Evolutionary conservation across 164 flowering plant species (phyloP), one percentile per base, ranked within the genome.

Genomic region (Taxillus chinensis): DNA sequence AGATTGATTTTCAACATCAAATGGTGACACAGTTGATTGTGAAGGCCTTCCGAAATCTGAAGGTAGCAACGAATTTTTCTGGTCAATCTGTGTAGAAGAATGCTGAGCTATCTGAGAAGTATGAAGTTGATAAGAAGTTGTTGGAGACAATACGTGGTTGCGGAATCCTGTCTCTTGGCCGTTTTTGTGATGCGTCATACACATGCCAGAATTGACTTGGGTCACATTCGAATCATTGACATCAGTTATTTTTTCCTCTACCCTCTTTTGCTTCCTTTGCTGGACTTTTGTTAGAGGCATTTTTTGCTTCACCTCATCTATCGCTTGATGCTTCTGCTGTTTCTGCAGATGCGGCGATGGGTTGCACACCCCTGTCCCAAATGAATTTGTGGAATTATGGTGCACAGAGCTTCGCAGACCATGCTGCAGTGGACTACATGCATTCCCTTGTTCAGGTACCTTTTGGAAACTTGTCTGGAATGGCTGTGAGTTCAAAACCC

Each of bases 21-120:
- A 55, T 37, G 40, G 58, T 8, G 58, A 55, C 3, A 6, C 8
- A 37, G 40, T 41, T 2, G 58, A 55, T 37, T 55, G 58, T 12
- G 11, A 55, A 38, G 41, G 41, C 5, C 14, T 38, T 40, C 57
- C 11, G 11, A 39, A 11, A 37, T 55, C 39, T 55, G 41, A 37
- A 55, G 58, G 41, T 55, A 41, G 37, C 37, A 38, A 55, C 40
- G 8, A 37, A 11, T 39, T 55, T 55, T 55, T 5, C 58, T 55
- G 58, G 58, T 55, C 58, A 55, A 55, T 37, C 58, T 37, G 58
- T 37, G 58, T 40, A 55, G 41, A 55, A 55, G 58, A 55, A 37
- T 27, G 58, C 58, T 38, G 13, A 38, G 58, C 8, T 38, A 14
- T 55, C 39, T 38, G 41, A 9, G 58, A 41, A 27, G 58, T 41